These are phyloP conservation scores for Vigna reflexopilosa DNA, from an alignment of 306 rosid species.

Conservation along the genomic window DNA sequence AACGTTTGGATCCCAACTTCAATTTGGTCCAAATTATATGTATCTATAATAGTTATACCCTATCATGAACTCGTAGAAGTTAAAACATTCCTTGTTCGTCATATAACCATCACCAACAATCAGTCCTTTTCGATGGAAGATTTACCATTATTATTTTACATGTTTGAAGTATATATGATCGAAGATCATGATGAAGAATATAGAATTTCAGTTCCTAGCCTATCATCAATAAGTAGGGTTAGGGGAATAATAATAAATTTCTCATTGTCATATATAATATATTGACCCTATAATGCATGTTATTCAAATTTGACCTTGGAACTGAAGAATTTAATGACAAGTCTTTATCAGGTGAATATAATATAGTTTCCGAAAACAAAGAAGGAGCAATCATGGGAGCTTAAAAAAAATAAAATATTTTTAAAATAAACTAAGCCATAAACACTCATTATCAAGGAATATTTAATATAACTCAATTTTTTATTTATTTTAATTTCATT, in stretches of 20 bases:
- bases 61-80: constrained; percentile 2
- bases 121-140: constrained; percentile 13
- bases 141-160: constrained; percentile 31
- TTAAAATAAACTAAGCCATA: not conserved
- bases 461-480: not conserved
- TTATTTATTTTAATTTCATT: not conserved
- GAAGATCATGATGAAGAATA: constrained; percentile 19
- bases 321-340: constrained; percentile 15
- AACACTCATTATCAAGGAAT: not conserved
- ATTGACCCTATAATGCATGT: constrained; percentile 12
- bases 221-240: constrained; percentile 18
- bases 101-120: constrained; percentile 15
- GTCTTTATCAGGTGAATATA: constrained; percentile 16
- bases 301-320: constrained; percentile 28
- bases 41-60: not conserved
- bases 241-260: constrained; percentile 18
- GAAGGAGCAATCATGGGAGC: not conserved
- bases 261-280: not conserved
- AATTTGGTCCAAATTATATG: not conserved
- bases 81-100: constrained; percentile 10
- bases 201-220: constrained; percentile 23
- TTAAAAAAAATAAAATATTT: not conserved
- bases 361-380: not conserved
- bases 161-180: constrained; percentile 22
- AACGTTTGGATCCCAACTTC: not conserved